Base-by-base conservation (phyloP, 306 rosid genomes). In the Vigna angularis region DNA sequence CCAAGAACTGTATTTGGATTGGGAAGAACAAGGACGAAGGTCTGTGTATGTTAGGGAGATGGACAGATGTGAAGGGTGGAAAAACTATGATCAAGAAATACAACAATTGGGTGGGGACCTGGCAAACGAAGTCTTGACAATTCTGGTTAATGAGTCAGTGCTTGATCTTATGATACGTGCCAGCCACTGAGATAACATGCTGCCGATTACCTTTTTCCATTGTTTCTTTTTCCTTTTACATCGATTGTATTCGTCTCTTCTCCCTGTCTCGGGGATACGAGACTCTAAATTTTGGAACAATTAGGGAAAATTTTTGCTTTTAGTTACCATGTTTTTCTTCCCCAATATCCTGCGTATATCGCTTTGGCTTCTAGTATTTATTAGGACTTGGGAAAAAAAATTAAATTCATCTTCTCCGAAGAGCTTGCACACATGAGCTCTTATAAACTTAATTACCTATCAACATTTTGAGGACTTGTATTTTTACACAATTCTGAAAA, bases 51-150 rank as follows among this genome's bases (percentile, higher is more conserved):
- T 85, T 53, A 83, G 13, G 26, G 97, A 92, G 34, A 89, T 89
- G 93, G 97, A 91, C 2, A 84, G 51, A 62, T 64, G 75, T 34
- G 85, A 76, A 11, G 85, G 40, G 58, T 88, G 97, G 96, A 86
- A 51, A 24, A 79, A 56, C 7, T 65, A 48, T 47, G 82, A 65
- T 26, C 72, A 81, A 83, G 89, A 78, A 57, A 65, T 34, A 13
- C 56, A 64, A 20, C 75, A 86, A 48, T 66, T 85, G 49, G 93
- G 40, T 9, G 42, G 71, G 42, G 84, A 85, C 18, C 28, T 95
- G 56, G 91, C 84, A 82, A 82, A 28, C 16, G 88, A 85, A 51
- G 72, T 92, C 51, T 86, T 87, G 65, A 55, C 51, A 58, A 75
- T 68, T 83, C 78, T 93, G 78, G 30, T 93, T 12, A 7, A 86